These are phyloP conservation scores for Hymenoscyphus occultus DNA, from an alignment of 2,329 filamentous ascomycete species.

Conservation along the genomic window DNA sequence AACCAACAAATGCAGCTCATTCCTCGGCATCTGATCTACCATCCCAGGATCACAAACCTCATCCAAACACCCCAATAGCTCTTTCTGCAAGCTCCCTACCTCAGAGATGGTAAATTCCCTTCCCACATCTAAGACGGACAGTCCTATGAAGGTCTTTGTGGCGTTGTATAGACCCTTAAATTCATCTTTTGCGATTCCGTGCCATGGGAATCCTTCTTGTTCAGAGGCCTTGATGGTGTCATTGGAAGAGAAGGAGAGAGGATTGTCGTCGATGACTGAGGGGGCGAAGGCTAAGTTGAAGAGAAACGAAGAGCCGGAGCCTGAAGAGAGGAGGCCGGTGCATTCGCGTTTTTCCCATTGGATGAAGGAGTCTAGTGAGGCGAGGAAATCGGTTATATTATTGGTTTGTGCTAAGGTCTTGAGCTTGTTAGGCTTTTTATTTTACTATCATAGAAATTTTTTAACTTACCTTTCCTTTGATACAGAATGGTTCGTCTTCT, in stretches of 20 bases:
- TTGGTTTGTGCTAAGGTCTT: not conserved
- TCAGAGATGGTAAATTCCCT: not conserved
- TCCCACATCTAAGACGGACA: not conserved
- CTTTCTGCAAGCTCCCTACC: not conserved
- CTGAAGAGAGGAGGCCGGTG: not conserved
- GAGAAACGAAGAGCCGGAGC: not conserved
- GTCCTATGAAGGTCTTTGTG: not conserved
- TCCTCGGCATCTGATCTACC: slow-evolving; percentile 2
- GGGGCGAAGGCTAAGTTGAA: not conserved
- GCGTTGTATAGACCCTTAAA: not conserved
- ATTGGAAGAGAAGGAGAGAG: not conserved
- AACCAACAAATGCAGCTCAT: not conserved
- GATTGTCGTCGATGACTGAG: not conserved
- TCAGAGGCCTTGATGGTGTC: not conserved
- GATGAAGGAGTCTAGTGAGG: not conserved
- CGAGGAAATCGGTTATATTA: not conserved
- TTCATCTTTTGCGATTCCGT: not conserved
- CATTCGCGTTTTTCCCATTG: slow-evolving; percentile 5
- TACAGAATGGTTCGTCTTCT: slow-evolving; percentile 2
- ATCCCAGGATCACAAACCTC: not conserved
- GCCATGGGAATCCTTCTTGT: not conserved
- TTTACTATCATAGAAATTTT: not conserved
- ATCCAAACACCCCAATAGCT: not conserved
- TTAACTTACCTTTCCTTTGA: not conserved
- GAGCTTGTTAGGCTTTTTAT: not conserved